Evolutionary conservation across 805 yeast species (phyloP).

Genomic region (Teunomyces gatunensis): DNA sequence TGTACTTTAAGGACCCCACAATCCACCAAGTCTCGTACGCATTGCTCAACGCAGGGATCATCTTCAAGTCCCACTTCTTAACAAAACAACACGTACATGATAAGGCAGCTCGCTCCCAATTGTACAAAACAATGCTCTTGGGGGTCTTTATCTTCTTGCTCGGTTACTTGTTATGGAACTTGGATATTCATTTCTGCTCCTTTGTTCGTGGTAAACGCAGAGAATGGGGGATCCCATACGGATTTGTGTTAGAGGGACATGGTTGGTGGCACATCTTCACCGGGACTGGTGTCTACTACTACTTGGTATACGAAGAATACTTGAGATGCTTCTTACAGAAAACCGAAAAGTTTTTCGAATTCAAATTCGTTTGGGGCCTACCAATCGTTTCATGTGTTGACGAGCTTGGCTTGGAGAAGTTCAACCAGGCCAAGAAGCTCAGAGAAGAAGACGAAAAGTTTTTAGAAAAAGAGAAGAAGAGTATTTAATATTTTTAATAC

Average conservation of each 20-base stretch:
- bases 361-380: constrained; percentile 57
- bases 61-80: constrained; percentile 55
- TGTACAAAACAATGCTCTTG: constrained; percentile 53
- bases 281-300: constrained; percentile 84
- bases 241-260: constrained; percentile 84
- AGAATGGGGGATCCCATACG: constrained; percentile 74
- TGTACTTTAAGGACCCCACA: constrained; percentile 75
- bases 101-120: constrained; percentile 39
- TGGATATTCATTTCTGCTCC: constrained; percentile 78
- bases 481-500: constrained; percentile 8
- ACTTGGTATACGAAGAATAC: constrained; percentile 75
- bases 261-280: constrained; percentile 97
- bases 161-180: constrained; percentile 86
- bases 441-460: constrained; percentile 8
- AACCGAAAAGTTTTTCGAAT: constrained; percentile 51
- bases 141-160: constrained; percentile 63
- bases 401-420: constrained; percentile 21
- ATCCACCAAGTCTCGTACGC: constrained; percentile 89
- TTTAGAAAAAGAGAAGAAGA: constrained; percentile 9
- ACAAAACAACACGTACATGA: constrained; percentile 54
- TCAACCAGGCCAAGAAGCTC: constrained; percentile 15
- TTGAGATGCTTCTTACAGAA: constrained; percentile 65
- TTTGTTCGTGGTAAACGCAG: constrained; percentile 59
- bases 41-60: constrained; percentile 67
- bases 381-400: constrained; percentile 17